These are phyloP conservation scores for Chalciporus chontae DNA, from an alignment of 768 basidiomycete species.

Conservation along the genomic window DNA sequence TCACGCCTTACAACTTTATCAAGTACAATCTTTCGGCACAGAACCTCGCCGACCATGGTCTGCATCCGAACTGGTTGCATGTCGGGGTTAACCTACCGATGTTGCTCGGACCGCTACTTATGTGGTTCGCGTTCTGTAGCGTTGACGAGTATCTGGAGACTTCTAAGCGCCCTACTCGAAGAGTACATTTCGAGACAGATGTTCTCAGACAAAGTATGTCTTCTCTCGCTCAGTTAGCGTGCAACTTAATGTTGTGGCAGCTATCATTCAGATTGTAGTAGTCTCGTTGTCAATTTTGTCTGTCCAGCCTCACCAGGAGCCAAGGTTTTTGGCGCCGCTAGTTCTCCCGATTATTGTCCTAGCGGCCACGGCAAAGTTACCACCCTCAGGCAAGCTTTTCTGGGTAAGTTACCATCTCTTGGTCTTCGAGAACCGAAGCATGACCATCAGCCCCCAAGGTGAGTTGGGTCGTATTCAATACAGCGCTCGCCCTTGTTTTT, in stretches of 20 bases:
- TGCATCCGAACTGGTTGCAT: conserved; percentile 41
- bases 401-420: conserved; percentile 25
- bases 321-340: conserved; percentile 36
- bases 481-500: conserved; percentile 29
- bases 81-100: conserved; percentile 38
- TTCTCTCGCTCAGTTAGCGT: not conserved
- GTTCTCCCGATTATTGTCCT: conserved; percentile 33
- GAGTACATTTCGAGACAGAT: conserved; percentile 11
- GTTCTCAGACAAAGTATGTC: conserved; percentile 18
- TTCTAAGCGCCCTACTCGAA: not conserved
- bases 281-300: conserved; percentile 30
- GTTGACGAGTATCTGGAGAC: conserved; percentile 6
- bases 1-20: conserved; percentile 38
- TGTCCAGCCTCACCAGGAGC: conserved; percentile 38
- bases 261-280: conserved; percentile 28
- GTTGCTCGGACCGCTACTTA: conserved; percentile 35
- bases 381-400: conserved; percentile 29
- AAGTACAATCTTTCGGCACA: conserved; percentile 34
- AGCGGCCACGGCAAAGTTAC: conserved; percentile 21
- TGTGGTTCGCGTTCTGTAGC: conserved; percentile 19
- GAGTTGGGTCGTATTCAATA: conserved; percentile 29
- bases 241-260: conserved; percentile 17
- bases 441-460: conserved; percentile 14
- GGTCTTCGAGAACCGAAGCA: not conserved
- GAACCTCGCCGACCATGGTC: conserved; percentile 37